A percentile compares a stretch with the other conserved stretches of the same genome.
Conservation (phyloP, 2,329 filamentous ascomycete species). For the Apiospora pterosperma region DNA sequence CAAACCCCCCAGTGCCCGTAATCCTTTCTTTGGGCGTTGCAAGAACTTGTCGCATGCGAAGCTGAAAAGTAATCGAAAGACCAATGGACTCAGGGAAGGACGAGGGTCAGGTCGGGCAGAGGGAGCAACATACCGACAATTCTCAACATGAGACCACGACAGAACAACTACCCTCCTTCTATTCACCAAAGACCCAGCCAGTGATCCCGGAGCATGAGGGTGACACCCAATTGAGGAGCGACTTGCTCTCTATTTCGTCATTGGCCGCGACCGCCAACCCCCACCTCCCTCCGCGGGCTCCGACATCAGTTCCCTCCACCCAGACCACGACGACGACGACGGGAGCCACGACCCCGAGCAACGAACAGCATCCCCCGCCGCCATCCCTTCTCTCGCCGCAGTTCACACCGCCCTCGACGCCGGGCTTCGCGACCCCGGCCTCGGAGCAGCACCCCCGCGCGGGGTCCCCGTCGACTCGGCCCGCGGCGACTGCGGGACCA, state of each 20-base stretch:
- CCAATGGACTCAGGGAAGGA: neutral
- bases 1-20: neutral
- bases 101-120: slow-evolving; percentile 2
- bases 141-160: slow-evolving; percentile 10
- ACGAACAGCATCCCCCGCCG: slow-evolving; percentile 34
- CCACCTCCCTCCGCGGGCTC: neutral
- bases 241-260: slow-evolving; percentile 34
- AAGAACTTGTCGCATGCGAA: neutral
- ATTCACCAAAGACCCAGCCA: slow-evolving; percentile 36
- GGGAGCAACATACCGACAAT: neutral
- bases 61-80: neutral
- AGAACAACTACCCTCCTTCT: slow-evolving; percentile 42
- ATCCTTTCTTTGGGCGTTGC: neutral
- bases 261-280: slow-evolving; percentile 4
- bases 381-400: slow-evolving; percentile 81
- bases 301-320: neutral
- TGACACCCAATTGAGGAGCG: slow-evolving; percentile 21
- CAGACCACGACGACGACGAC: slow-evolving; percentile 3
- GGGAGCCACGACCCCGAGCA: neutral
- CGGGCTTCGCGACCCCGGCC: slow-evolving; percentile 53
- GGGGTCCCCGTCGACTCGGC: slow-evolving; percentile 60
- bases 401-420: slow-evolving; percentile 71
- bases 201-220: slow-evolving; percentile 14
- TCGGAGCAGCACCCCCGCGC: slow-evolving; percentile 35
- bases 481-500: slow-evolving; percentile 55